phyloP scores from a whole-genome alignment of 2,329 filamentous ascomycete genomes.

The Penicillium oxalicum region DNA sequence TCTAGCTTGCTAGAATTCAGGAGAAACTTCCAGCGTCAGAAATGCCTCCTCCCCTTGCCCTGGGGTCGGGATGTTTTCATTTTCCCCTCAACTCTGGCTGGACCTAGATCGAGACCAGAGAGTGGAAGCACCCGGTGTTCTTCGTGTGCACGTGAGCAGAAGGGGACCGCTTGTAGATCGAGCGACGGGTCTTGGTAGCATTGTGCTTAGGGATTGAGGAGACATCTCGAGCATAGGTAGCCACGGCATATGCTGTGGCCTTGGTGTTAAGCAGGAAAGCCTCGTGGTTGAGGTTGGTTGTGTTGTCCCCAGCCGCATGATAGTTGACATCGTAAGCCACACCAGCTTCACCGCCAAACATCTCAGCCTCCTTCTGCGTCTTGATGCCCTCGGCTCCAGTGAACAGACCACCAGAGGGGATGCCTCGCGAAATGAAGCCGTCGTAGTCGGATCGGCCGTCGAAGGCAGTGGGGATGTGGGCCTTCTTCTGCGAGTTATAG shows the following conservation, averaged over 20 bases:
- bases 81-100: not conserved
- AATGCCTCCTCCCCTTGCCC: too few relatives aligned
- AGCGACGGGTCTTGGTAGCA: conserved; percentile 1
- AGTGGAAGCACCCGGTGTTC: conserved; percentile 21
- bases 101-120: conserved; percentile 8
- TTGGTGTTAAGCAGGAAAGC: conserved; percentile 24
- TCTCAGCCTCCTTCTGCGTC: conserved; percentile 57
- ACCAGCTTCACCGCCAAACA: conserved; percentile 67
- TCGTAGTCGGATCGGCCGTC: conserved; percentile 76
- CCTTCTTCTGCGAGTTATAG: conserved; percentile 57
- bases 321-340: conserved; percentile 54
- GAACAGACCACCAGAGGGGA: conserved; percentile 68
- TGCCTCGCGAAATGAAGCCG: conserved; percentile 66
- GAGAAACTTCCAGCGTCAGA: too few relatives aligned
- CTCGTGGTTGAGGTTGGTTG: conserved; percentile 47
- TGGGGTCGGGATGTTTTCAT: too few relatives aligned
- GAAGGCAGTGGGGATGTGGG: conserved; percentile 67
- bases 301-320: conserved; percentile 48
- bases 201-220: conserved; percentile 16
- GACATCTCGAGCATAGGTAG: conserved; percentile 23
- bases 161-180: conserved; percentile 2
- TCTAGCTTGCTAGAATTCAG: too few relatives aligned
- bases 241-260: conserved; percentile 24
- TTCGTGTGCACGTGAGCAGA: conserved; percentile 13
- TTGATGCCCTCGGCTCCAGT: conserved; percentile 74